Percentiles rank a stretch among this genome's conserved stretches.
Conservation (phyloP, 1,284 basidiomycete species). For the Phellinidium pouzarii region DNA sequence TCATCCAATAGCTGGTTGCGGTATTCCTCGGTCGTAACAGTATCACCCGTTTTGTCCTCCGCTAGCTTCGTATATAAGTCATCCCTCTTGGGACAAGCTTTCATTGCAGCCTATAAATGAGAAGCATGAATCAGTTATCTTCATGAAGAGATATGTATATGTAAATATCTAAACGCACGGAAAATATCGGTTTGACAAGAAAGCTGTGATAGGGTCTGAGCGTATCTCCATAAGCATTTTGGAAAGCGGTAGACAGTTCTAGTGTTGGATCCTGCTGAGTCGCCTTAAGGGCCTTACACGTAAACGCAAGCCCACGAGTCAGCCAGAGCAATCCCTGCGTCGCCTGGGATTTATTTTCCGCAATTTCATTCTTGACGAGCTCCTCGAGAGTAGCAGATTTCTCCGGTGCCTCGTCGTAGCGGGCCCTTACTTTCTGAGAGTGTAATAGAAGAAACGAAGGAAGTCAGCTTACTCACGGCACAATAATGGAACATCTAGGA, state of each 20-base stretch:
- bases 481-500: background rate
- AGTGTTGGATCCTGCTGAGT: constrained; percentile 63
- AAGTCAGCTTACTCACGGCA: constrained; percentile 17
- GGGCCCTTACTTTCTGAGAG: constrained; percentile 79
- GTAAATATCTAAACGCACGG: constrained; percentile 45
- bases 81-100: constrained; percentile 54
- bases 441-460: background rate
- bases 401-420: constrained; percentile 62
- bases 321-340: constrained; percentile 95
- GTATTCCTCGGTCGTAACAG: constrained; percentile 9
- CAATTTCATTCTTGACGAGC: constrained; percentile 81
- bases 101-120: constrained; percentile 46
- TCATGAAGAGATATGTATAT: background rate
- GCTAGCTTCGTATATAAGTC: constrained; percentile 52
- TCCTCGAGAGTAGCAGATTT: constrained; percentile 77
- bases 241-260: constrained; percentile 77
- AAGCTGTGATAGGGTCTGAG: constrained; percentile 88
- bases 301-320: constrained; percentile 85
- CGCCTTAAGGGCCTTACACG: constrained; percentile 74
- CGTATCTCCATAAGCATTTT: constrained; percentile 74
- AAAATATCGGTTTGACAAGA: constrained; percentile 79
- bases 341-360: constrained; percentile 80
- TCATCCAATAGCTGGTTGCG: constrained; percentile 8
- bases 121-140: no score
- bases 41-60: constrained; percentile 13